Base-by-base conservation (phyloP, 441 rosid genomes). In the Codiaeum variegatum region DNA sequence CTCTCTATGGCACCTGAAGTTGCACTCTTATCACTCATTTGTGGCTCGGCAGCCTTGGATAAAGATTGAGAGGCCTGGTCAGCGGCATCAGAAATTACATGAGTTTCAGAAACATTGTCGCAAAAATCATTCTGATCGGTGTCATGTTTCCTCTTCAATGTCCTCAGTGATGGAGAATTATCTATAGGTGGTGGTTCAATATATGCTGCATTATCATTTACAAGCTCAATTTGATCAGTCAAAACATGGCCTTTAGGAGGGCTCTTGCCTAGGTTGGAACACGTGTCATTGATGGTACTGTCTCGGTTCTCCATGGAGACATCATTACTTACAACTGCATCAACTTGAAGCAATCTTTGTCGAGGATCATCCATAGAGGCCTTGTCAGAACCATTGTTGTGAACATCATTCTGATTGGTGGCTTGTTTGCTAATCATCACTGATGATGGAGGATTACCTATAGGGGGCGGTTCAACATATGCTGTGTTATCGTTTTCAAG, bases 251-350 rank as follows among this genome's bases (percentile, higher is more conserved):
- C 73, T 42, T 52, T 55, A 60, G 77, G 54, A 51, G n/a, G 67
- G 56, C 62, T 34, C 21, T 40, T 29, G 66, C 40, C 75, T 61
- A 15, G 19, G 52, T 47, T 44, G 40, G 74, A 23, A 44, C 13
- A 76, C 10, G 52, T 12, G 28, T 47, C 31, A 70, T 31, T 32
- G 44, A 40, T 49, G 55, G 11, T 73, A 44, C 67, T 64, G 51
- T 49, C 60, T 59, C 75, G 67, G n/a, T 61, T 73, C 63, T 76
- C 70, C 8, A 52, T 54, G 54, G 54, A 21, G 64, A 67, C 62
- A 69, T 79, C 80, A 72, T 66, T 36, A 56, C 75, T 54, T 55
- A 66, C 71, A 71, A 74, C 69, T 55, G 74, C 78, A 38, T 61
- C 67, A 73, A 47, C 67, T 19, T 68, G 66, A 68, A 66, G 44